phyloP scores from a whole-genome alignment of 768 basidiomycete genomes.

The Coprinellus micaceus region DNA sequence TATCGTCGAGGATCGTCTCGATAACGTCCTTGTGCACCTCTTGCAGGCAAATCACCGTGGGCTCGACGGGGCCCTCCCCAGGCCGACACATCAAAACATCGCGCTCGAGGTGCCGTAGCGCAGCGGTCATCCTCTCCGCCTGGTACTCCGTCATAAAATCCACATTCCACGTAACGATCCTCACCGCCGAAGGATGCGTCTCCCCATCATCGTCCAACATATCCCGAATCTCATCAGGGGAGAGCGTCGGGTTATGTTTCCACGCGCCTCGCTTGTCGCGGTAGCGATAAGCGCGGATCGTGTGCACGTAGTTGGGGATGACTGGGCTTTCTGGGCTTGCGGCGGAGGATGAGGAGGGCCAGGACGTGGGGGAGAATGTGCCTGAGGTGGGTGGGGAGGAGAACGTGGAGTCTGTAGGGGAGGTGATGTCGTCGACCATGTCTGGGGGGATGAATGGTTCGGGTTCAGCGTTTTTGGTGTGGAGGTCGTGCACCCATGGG shows the following conservation, averaged over 20 bases:
- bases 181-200: constrained; percentile 41
- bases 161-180: constrained; percentile 72
- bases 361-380: too few relatives aligned
- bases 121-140: constrained; percentile 42
- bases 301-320: constrained; percentile 27
- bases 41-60: constrained; percentile 67
- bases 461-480: neutral
- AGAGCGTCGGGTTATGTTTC: constrained; percentile 41
- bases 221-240: constrained; percentile 21
- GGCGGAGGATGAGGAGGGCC: neutral
- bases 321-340: constrained; percentile 10
- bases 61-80: constrained; percentile 47
- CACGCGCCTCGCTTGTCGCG: constrained; percentile 36
- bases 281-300: constrained; percentile 38
- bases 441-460: constrained; percentile 17
- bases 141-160: constrained; percentile 40
- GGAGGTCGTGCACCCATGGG: neutral
- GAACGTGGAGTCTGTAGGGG: too few relatives aligned
- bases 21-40: constrained; percentile 53
- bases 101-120: constrained; percentile 52
- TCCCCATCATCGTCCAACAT: constrained; percentile 22
- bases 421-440: constrained; percentile 1
- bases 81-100: constrained; percentile 46
- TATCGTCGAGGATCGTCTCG: constrained; percentile 44
- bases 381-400: too few relatives aligned